Evolutionary conservation across 2,329 filamentous ascomycete species (phyloP).

Genomic region (Amylocarpus encephaloides): DNA sequence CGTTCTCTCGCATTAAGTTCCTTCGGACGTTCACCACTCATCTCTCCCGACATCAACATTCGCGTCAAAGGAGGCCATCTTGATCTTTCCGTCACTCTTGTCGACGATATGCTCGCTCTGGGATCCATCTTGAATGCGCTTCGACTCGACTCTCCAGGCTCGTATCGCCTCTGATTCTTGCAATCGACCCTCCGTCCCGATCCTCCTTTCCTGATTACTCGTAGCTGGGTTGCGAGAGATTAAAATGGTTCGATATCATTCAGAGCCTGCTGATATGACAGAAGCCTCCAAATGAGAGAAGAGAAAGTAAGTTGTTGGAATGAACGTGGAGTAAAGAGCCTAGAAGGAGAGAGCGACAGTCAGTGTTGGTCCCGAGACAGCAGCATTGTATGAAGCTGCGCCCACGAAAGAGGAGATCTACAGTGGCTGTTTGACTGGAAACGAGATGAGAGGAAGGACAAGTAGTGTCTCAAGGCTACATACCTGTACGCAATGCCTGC

Average conservation of each 20-base stretch:
- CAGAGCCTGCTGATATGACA: constrained; percentile 33
- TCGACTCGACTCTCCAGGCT: constrained; percentile 11
- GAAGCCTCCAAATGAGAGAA: constrained; percentile 24
- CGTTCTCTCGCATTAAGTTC: constrained; percentile 63
- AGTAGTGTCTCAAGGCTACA: constrained; percentile 9
- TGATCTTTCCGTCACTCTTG: constrained; percentile 60
- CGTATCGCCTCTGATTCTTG: constrained; percentile 12
- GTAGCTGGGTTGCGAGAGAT: constrained; percentile 10
- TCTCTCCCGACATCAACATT: constrained; percentile 77
- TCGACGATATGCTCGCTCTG: constrained; percentile 26
- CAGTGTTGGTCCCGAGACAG: constrained; percentile 13
- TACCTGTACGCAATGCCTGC: constrained; percentile 33
- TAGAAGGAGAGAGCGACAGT: constrained; percentile 15
- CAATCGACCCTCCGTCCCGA: constrained; percentile 8
- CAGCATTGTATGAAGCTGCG: constrained; percentile 6
- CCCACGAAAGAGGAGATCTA: constrained; percentile 11
- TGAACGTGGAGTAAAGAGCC: constrained; percentile 23
- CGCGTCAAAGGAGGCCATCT: constrained; percentile 78
- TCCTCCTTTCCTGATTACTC: constrained; percentile 16
- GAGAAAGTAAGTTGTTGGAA: constrained; percentile 20
- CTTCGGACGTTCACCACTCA: constrained; percentile 67
- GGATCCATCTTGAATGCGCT: constrained; percentile 24
- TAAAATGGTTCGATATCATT: constrained; percentile 28
- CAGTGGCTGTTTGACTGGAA: constrained; percentile 14
- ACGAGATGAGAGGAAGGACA: constrained; percentile 12